Conservation (phyloP, 2,329 filamentous ascomycete species). For the Alternaria postmessia region DNA sequence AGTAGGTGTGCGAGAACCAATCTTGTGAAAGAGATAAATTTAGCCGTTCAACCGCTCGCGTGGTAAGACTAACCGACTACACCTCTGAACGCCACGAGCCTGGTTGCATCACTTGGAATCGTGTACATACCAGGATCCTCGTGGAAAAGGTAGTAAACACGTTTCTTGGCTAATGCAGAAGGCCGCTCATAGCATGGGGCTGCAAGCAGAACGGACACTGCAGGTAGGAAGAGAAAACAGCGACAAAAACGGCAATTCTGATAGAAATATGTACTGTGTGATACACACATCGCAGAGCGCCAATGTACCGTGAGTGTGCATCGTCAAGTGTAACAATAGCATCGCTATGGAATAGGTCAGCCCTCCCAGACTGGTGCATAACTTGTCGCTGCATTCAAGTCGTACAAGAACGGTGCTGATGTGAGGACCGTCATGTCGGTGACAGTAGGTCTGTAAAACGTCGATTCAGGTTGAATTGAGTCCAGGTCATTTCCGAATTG, state of each 20-base stretch:
- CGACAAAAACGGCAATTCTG: neutral
- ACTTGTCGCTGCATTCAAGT: conserved; percentile 40
- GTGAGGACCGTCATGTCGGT: conserved; percentile 47
- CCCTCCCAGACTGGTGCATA: conserved; percentile 51
- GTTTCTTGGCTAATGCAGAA: neutral
- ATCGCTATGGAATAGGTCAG: conserved; percentile 53
- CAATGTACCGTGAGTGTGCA: neutral
- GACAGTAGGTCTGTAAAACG: conserved; percentile 56
- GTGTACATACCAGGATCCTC: neutral
- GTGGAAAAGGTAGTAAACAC: conserved; percentile 36
- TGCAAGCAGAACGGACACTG: neutral
- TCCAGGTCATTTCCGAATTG: conserved; percentile 15
- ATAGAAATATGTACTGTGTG: neutral
- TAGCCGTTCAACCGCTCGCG: conserved; percentile 15
- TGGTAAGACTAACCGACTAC: conserved; percentile 21
- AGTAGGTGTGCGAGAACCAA: neutral
- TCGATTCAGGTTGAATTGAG: conserved; percentile 58
- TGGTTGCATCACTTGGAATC: neutral
- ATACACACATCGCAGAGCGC: neutral
- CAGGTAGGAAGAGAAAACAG: neutral
- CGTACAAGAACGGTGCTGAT: conserved; percentile 50
- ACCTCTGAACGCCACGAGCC: conserved; percentile 7
- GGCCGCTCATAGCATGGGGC: neutral
- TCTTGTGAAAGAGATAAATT: neutral
- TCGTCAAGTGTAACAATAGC: conserved; percentile 22